These are phyloP conservation scores for Moricandia moricandioides DNA, from an alignment of 345 rosid species.

Conservation along the genomic window DNA sequence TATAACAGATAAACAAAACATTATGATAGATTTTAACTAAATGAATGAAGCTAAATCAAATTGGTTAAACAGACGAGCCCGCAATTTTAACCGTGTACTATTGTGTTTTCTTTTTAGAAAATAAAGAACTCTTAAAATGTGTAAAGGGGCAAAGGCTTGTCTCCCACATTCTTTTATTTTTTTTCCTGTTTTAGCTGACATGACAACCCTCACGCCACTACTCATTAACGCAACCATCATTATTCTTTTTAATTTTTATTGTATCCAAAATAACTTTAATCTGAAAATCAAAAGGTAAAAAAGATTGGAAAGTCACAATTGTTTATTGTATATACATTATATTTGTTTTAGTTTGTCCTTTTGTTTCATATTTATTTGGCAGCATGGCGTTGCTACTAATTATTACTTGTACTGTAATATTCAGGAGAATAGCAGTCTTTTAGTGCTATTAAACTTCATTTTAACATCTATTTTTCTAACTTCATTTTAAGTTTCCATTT, in stretches of 20 bases:
- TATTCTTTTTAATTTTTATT: conserved; percentile 11
- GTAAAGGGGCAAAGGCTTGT: conserved; percentile 40
- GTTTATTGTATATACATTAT: conserved; percentile 28
- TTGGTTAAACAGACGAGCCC: not conserved
- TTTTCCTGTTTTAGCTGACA: conserved; percentile 39
- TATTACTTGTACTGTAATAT: conserved; percentile 30
- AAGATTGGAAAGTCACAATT: conserved; percentile 6
- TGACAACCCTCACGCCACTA: conserved; percentile 49
- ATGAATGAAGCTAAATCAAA: conserved; percentile 8
- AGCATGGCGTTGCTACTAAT: conserved; percentile 38
- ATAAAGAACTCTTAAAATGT: conserved; percentile 20
- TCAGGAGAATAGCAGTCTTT: conserved; percentile 23
- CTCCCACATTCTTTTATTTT: conserved; percentile 57
- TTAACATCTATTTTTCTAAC: not conserved
- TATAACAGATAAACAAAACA: conserved; percentile 1
- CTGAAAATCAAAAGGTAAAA: conserved; percentile 8
- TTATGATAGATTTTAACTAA: not conserved
- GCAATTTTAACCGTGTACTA: conserved; percentile 1
- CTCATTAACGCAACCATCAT: conserved; percentile 39
- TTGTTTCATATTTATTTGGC: conserved; percentile 12
- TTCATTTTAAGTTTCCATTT: not conserved
- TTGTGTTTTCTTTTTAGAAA: conserved; percentile 5
- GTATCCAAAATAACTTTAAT: not conserved
- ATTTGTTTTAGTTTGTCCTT: conserved; percentile 37
- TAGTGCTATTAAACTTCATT: not conserved